phyloP scores from a whole-genome alignment of 1,284 basidiomycete species.

The Ceratobasidium sp. region DNA sequence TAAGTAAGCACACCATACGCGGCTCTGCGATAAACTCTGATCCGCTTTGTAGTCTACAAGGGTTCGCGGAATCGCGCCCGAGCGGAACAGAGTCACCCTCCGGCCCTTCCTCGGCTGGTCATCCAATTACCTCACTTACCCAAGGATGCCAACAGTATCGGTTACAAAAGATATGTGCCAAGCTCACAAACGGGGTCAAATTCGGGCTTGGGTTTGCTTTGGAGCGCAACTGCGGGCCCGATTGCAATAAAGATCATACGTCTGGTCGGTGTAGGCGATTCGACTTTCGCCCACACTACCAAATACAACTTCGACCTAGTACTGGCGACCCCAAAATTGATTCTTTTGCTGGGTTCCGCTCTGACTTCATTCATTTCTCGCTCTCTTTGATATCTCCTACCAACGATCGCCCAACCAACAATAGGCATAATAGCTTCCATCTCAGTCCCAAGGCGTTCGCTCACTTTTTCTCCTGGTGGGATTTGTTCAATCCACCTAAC shows the following conservation, averaged over 20 bases:
- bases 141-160: background rate
- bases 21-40: background rate
- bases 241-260: conserved; percentile 76
- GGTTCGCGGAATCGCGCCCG: conserved; percentile 55
- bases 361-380: conserved; percentile 94
- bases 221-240: conserved; percentile 87
- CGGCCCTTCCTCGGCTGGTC: conserved; percentile 3
- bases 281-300: conserved; percentile 86
- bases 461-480: conserved; percentile 95
- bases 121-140: background rate
- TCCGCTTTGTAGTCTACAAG: conserved; percentile 47
- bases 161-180: conserved; percentile 75
- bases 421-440: conserved; percentile 80
- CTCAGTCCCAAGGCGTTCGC: conserved; percentile 89
- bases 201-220: conserved; percentile 90
- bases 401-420: conserved; percentile 52
- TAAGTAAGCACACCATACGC: conserved; percentile 67
- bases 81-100: conserved; percentile 30
- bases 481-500: conserved; percentile 73
- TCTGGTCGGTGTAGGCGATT: conserved; percentile 87
- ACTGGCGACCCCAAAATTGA: conserved; percentile 62
- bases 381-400: conserved; percentile 83
- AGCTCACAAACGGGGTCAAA: conserved; percentile 88
- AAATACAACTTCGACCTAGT: conserved; percentile 71
- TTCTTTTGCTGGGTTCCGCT: conserved; percentile 91